Percentiles rank a stretch among this genome's conserved stretches.
Conservation (phyloP, 78 protist species). For the Polysphondylium violaceum region DNA sequence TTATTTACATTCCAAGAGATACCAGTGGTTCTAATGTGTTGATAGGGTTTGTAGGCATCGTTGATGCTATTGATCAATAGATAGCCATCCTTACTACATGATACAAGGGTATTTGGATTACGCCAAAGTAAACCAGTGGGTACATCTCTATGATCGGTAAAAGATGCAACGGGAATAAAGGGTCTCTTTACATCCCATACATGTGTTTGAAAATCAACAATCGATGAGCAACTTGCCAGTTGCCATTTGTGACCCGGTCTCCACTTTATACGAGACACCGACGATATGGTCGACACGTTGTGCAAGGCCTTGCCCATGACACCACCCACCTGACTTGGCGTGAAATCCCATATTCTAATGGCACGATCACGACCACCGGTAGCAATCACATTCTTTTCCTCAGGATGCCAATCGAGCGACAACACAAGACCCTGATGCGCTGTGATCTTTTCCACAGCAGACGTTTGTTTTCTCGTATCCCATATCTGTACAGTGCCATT, state of each 20-base stretch:
- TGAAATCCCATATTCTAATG: conserved; percentile 73
- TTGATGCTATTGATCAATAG: conserved; percentile 9
- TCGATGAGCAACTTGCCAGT: conserved; percentile 81
- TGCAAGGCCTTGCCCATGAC: conserved; percentile 1
- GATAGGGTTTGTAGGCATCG: conserved; percentile 73
- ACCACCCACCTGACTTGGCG: too few species aligned
- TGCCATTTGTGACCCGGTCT: conserved; percentile 73
- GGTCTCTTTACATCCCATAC: conserved; percentile 84
- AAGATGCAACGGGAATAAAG: conserved; percentile 70
- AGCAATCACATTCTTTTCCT: conserved; percentile 69
- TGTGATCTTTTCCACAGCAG: conserved; percentile 41
- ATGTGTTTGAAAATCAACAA: conserved; percentile 80
- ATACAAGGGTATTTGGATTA: conserved; percentile 3
- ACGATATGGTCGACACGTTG: conserved; percentile 74
- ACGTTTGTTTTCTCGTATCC: conserved; percentile 81
- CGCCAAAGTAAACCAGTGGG: conserved; percentile 78
- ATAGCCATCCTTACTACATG: conserved; percentile 74
- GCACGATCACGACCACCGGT: conserved; percentile 84
- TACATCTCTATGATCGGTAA: conserved; percentile 77
- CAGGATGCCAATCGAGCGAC: conserved; percentile 89
- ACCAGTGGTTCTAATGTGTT: conserved; percentile 75
- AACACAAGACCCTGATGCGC: conserved; percentile 85
- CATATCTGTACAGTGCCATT: conserved; percentile 87
- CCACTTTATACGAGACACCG: conserved; percentile 83
- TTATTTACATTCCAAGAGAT: conserved; percentile 56